Conservation (phyloP, 2,329 filamentous ascomycete genomes). For the Ophiocordyceps camponoti-leonardi region DNA sequence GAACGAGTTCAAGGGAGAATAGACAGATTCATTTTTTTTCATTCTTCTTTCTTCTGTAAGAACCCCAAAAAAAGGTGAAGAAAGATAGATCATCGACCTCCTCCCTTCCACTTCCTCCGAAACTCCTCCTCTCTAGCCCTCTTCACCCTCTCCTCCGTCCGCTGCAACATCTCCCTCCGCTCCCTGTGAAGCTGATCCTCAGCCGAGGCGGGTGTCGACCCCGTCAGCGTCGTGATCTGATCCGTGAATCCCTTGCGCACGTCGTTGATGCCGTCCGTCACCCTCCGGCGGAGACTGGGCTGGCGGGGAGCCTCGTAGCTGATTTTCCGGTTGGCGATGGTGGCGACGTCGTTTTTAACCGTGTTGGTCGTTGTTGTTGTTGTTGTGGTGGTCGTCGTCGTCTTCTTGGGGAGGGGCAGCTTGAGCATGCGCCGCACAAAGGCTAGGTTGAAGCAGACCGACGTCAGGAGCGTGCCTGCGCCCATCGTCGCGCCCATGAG, state of each 20-base stretch:
- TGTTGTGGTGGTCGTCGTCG: too few relatives aligned
- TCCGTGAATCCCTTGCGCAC: constrained; percentile 20
- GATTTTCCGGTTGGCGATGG: too few relatives aligned
- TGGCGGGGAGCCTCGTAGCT: constrained; percentile 2
- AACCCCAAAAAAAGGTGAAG: too few relatives aligned
- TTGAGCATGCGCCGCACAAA: constrained; percentile 14
- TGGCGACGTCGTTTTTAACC: too few relatives aligned
- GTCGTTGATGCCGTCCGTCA: constrained; percentile 15
- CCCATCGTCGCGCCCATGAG: constrained; percentile 27
- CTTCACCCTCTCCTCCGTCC: constrained; percentile 17
- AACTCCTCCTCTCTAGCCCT: constrained; percentile 20
- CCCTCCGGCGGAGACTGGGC: constrained; percentile 13
- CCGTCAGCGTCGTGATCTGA: constrained; percentile 16
- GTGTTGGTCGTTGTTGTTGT: too few relatives aligned
- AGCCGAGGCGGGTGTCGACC: constrained; percentile 13
- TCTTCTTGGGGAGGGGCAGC: too few relatives aligned
- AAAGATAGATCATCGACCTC: too few relatives aligned
- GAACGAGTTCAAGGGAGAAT: too few relatives aligned
- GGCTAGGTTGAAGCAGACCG: constrained; percentile 18
- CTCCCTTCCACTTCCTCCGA: constrained; percentile 19
- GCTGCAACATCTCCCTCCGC: constrained; percentile 15
- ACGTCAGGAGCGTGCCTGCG: constrained; percentile 18
- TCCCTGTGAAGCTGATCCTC: constrained; percentile 17
- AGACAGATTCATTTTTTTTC: too few relatives aligned
- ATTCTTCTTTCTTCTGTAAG: too few relatives aligned